Base-by-base conservation (phyloP, 2,329 filamentous ascomycete genomes). In the Dothideomycetes sp. region DNA sequence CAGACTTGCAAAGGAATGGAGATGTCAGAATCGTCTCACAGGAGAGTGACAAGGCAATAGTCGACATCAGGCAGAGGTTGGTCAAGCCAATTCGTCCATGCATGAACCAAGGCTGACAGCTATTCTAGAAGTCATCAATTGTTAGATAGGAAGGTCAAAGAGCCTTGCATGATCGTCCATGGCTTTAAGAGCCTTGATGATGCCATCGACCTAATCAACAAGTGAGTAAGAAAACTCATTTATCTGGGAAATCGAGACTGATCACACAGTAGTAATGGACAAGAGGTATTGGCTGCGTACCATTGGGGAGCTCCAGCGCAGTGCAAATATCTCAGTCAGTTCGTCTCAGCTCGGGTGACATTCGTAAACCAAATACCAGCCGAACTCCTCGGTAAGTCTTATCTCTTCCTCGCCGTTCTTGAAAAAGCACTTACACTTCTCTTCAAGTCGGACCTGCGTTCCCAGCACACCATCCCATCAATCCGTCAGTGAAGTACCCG, bases 271-370 rank as follows among this genome's bases (percentile, higher is more conserved):
- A 56, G 49, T 10, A 46, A 48, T 39, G 52, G 48, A 34, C 44
- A 40, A 0, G 52, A 59, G 1, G 49, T 70, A 1, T 54, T 66
- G 1, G 70, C 70, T 15, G 60, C 66, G 2, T 77, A 75, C 47
- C 60, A 72, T 45, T 79, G 77, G 50, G 66, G 67, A 8, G 58
- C 59, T 16, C 59, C 66, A 0, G 45, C 59, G 2, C 58, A 68
- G 2, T 72, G 67, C 12, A 80, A 79, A 51, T 81, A 79, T 45
- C 60, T 80, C 4, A 62, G 65, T 5, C 72, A 79, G 46, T 77
- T 73, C 52, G 57, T 79, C 27, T 49, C 62, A 7, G 61, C 72
- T 3, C 58, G 68, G 10, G 52, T 67, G 1, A 68, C 69, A 0
- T 72, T 70, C 50, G 58, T 74, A 40, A 80, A 80, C 52, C 69